Evolutionary conservation across 768 basidiomycete genomes (phyloP), one percentile per base, ranked within the genome.

Genomic region (Pleurotus eryngii): DNA sequence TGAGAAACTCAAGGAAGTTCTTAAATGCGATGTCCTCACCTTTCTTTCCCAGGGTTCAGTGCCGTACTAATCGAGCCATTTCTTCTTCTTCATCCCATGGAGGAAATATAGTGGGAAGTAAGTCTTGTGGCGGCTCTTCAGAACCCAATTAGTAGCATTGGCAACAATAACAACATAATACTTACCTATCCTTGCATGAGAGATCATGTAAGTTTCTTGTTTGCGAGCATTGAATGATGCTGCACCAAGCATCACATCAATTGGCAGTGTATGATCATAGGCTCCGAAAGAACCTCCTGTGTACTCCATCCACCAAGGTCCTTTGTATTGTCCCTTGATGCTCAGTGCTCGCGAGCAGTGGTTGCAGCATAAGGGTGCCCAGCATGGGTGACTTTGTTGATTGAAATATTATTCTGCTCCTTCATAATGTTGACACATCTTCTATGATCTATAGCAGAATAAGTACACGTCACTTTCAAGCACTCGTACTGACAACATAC

Each of bases 301-400:
- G 57, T 55, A 35, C 60, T 65, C 73, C 73, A 75, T 6, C 63
- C 59, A 6, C 72, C 70, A 27, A 74, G 64, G 3, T 68, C 70
- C 58, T 70, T 74, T 1, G 65, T 64, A 27, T 68, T 68, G 11
- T 50, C 56, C 0, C 40, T 56, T 12, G 61, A 61, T 0, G 72
- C 68, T 39, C 73, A 67, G 56, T 73, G 67, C n/a, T 64, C 49
- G 14, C 65, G 61, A 11, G 70, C 66, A 2, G 60, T 69, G 27
- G 60, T 57, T 0, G 74, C 73, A 12, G 69, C 64, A 62, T 60
- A 73, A 11, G 62, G 60, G 1, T 63, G 61, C 0, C 65, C 64
- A 0, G 61, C 72, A 61, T 75, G 73, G 0, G 68, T 74, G 17
- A 66, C 20, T 20, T 20, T 20, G 20, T 20, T 20, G 20, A 20